These are phyloP conservation scores for Mortierella sp. DNA, from an alignment of 371 early-diverging fungal genomes.

Conservation along the genomic window DNA sequence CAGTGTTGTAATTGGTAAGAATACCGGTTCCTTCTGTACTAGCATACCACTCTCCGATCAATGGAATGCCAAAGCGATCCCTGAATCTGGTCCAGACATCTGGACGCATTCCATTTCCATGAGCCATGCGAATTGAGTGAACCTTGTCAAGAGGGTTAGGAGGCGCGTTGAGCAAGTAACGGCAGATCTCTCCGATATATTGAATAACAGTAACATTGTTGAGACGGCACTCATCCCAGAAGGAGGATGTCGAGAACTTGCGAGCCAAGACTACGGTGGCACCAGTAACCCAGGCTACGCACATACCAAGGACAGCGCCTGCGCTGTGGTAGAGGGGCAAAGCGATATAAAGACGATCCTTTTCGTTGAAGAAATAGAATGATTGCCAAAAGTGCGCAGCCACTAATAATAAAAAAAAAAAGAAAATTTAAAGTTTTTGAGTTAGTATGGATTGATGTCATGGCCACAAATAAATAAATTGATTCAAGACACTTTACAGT, in stretches of 20 bases:
- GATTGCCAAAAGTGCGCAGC: conserved; percentile 52
- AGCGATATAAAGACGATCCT: conserved; percentile 51
- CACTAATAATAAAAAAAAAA: conserved; percentile 11
- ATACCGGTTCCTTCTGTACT: conserved; percentile 56
- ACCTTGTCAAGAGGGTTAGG: conserved; percentile 63
- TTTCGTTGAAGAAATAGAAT: conserved; percentile 43
- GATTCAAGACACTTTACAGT: conserved; percentile 26
- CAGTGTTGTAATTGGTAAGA: conserved; percentile 57
- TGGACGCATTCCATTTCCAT: conserved; percentile 81
- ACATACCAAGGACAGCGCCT: conserved; percentile 52
- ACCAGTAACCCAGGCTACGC: conserved; percentile 54
- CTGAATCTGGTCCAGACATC: conserved; percentile 77
- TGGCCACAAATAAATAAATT: background rate
- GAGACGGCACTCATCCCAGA: conserved; percentile 57
- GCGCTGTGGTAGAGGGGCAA: conserved; percentile 53
- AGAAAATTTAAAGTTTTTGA: too few relatives aligned
- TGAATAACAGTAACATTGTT: conserved; percentile 57
- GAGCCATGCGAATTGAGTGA: conserved; percentile 67
- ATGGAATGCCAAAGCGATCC: conserved; percentile 58
- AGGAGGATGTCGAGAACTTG: conserved; percentile 52
- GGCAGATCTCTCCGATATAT: conserved; percentile 82
- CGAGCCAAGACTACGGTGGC: conserved; percentile 53
- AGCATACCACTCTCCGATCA: conserved; percentile 57
- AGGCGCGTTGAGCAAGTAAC: conserved; percentile 72
- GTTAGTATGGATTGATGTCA: background rate